phyloP scores from a whole-genome alignment of 2,329 filamentous ascomycete genomes.

The Chrysoporthe puriensis region DNA sequence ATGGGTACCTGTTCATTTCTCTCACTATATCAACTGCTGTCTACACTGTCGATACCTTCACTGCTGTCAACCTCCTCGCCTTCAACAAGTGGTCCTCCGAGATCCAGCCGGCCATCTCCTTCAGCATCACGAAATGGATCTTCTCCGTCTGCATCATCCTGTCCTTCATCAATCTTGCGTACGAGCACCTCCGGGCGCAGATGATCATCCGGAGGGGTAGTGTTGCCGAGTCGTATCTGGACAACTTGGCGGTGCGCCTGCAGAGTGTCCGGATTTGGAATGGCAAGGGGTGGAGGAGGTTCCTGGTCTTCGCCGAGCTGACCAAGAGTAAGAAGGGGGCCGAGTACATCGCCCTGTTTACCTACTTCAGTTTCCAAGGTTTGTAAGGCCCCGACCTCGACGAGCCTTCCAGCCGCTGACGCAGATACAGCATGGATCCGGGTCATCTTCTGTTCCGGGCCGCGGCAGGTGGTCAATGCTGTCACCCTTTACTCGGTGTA shows the following conservation, averaged over 20 bases:
- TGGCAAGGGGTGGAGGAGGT: constrained; percentile 82
- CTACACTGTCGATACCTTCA: constrained; percentile 90
- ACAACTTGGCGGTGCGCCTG: constrained; percentile 81
- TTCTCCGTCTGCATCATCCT: constrained; percentile 91
- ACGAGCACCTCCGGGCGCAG: constrained; percentile 78
- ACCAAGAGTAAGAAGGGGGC: constrained; percentile 90
- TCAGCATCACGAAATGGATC: constrained; percentile 88
- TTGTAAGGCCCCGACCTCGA: neutral
- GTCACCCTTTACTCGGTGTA: constrained; percentile 87
- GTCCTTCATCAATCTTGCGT: constrained; percentile 80
- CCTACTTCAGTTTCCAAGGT: constrained; percentile 79
- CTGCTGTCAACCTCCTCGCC: constrained; percentile 84
- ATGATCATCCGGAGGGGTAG: constrained; percentile 83
- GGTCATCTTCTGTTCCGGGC: constrained; percentile 87
- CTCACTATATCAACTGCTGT: constrained; percentile 79
- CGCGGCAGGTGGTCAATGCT: constrained; percentile 88
- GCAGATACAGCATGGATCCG: constrained; percentile 73
- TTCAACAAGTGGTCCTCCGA: constrained; percentile 89
- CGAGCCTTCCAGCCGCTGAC: constrained; percentile 27
- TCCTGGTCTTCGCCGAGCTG: constrained; percentile 88
- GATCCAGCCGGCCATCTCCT: constrained; percentile 76
- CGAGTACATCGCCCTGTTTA: constrained; percentile 88
- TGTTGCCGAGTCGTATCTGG: constrained; percentile 89
- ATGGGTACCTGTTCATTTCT: constrained; percentile 82
- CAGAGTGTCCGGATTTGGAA: constrained; percentile 74